Evolutionary conservation across 768 basidiomycete species (phyloP), one percentile per base, ranked within the genome.

Genomic region (Kockovaella imperatae): DNA sequence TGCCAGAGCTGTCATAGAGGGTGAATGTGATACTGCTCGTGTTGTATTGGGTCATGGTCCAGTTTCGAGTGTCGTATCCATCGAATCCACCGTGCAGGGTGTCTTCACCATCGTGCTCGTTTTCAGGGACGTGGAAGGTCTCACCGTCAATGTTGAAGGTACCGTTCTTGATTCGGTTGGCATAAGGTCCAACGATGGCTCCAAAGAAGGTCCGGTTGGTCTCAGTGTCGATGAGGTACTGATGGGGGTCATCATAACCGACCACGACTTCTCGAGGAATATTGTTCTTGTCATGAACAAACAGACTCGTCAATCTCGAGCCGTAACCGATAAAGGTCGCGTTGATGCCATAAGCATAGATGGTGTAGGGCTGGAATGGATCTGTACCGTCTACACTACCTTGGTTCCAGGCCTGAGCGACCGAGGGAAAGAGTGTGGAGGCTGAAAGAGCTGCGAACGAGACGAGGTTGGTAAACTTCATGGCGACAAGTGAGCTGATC

Each of bases 321-420:
- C 80, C 80, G 46, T 78, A 73, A 2, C 77, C 75, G 13, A 81
- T 77, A 51, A 81, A 80, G 42, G 76, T 79, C 14, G 79, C 80
- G 4, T 73, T 76, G 49, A 79, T 74, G n/a, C 60, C 60, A 0
- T 57, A 18, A 20, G 53, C 46, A 32, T 15, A 42, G 50, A 61
- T 57, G 13, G 50, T 50, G 32, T 49, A 47, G 8, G 59, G 59
- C 29, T 60, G 43, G 36, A 60, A 25, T 21, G 44, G 46, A 32
- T 59, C 57, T 15, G 21, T 21, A 21, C 20, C 5, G 15, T 8
- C 8, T 42, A n/a, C n/a, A n/a, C n/a, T n/a, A n/a, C n/a, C n/a
- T n/a, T n/a, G n/a, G n/a, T n/a, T n/a, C n/a, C n/a, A n/a, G n/a
- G n/a, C n/a, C n/a, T n/a, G n/a, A n/a, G n/a, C n/a, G n/a, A n/a